Base-by-base conservation (phyloP, 2,329 filamentous ascomycete genomes). In the Neopestalotiopsis sp. region DNA sequence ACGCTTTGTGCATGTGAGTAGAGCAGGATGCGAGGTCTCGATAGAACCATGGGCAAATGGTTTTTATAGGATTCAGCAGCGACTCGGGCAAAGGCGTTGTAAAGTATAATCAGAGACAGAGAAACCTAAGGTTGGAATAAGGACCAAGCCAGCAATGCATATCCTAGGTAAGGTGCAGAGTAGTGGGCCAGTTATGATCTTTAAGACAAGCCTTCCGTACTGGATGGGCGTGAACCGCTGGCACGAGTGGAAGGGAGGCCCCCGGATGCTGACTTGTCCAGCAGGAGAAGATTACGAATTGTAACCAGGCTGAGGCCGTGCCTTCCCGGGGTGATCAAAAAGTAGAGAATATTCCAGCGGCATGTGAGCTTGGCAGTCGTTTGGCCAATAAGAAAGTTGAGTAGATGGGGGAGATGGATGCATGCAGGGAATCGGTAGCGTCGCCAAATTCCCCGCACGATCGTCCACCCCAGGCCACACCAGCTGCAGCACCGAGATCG, bases 161-260 rank as follows among this genome's bases (percentile, higher is more conserved):
- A 75, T 74, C 75, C 75, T 71, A 77, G 76, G 77, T 79, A 73
- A 73, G 76, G 76, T 77, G 78, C 77, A 79, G 76, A 73, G 75
- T 73, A 75, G 73, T 75, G 74, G 76, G 78, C 81, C 81, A 83
- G 78, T 82, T 76, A 83, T 74, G 70, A 76, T 74, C 71, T 74
- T 76, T 69, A 77, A 71, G 73, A 71, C 67, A 73, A 76, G 76
- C 75, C 77, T 77, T 76, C 76, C 71, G 72, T 76, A 77, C 70
- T 78, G 76, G 82, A 78, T 83, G 82, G 82, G 76, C 75, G 73
- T 71, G 70, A 71, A 67, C 69, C 67, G 73, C 73, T 73, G 71
- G 74, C 71, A 74, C 77, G 77, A 77, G 76, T 79, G 78, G 79
- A 40, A 34, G 76, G 76, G 72, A 69, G 73, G 69, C 66, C 74